Evolutionary conservation across 163 green algal genomes (phyloP).

Genomic region (Scenedesmus sp.): DNA sequence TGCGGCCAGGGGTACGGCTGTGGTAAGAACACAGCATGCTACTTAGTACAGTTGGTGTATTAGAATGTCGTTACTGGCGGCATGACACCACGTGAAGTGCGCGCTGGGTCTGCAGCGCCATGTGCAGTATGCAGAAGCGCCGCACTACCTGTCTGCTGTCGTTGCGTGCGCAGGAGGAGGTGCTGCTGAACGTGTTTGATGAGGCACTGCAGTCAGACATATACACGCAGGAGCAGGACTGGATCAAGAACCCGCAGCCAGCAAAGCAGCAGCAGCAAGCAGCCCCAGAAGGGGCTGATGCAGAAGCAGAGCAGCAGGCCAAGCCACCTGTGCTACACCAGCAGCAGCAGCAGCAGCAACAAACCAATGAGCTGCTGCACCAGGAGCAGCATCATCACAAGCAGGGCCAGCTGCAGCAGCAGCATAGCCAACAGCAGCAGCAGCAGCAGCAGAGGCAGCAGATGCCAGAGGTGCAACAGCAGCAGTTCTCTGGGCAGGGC

Average conservation of each 20-base stretch:
- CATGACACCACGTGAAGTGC: no score
- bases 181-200: conserved; percentile 44
- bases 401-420: neutral
- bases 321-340: no score
- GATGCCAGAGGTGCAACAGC: neutral
- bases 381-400: neutral
- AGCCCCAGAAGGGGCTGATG: neutral
- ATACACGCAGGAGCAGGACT: neutral
- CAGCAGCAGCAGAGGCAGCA: conserved; percentile 9
- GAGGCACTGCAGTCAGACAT: conserved; percentile 32
- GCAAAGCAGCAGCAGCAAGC: neutral
- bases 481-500: neutral
- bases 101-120: no score
- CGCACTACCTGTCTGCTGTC: neutral
- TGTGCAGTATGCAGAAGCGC: neutral
- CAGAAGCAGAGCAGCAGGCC: neutral
- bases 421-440: neutral
- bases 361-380: neutral
- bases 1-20: no score
- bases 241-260: neutral
- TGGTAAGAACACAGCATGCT: no score
- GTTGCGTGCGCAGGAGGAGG: conserved; percentile 31
- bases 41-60: no score
- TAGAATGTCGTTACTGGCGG: no score
- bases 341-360: neutral